phyloP scores from a whole-genome alignment of 2,329 filamentous ascomycete genomes.

The Hirsutella rhossiliensis region DNA sequence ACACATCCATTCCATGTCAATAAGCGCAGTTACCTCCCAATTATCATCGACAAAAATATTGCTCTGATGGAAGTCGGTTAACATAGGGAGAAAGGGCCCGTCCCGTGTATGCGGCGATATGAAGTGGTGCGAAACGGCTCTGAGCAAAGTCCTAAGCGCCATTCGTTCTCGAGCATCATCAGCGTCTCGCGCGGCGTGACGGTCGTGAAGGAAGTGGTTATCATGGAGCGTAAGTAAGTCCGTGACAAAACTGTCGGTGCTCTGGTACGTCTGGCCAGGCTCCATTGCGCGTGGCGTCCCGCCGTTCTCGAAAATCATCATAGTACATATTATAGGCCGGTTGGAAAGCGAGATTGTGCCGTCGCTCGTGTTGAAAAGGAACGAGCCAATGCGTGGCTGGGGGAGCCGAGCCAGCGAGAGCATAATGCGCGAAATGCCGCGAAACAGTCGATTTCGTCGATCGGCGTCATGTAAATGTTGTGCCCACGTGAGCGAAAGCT shows the following conservation, averaged over 20 bases:
- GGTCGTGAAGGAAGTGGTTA: conserved; percentile 13
- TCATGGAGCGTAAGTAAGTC: conserved; percentile 17
- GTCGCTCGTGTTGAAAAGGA: conserved; percentile 8
- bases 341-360: conserved; percentile 18
- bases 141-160: conserved; percentile 12
- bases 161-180: conserved; percentile 16
- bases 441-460: conserved; percentile 6
- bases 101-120: conserved; percentile 9
- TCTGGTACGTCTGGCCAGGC: conserved; percentile 16
- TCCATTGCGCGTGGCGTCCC: conserved; percentile 18
- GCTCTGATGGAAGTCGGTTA: conserved; percentile 20
- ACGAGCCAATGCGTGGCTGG: conserved; percentile 10
- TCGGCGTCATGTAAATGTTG: conserved; percentile 4
- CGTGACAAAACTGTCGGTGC: conserved; percentile 13
- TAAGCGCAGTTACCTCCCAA: conserved; percentile 18
- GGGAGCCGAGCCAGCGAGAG: conserved; percentile 9
- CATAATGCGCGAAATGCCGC: conserved; percentile 9
- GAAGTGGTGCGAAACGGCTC: conserved; percentile 14
- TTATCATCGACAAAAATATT: conserved; percentile 22
- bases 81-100: conserved; percentile 14
- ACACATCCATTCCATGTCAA: conserved; percentile 22
- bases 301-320: conserved; percentile 17
- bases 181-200: conserved; percentile 11
- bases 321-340: conserved; percentile 7
- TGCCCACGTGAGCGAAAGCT: conserved; percentile 11